Percentiles rank a stretch among this genome's conserved stretches.
phyloP scores from a whole-genome alignment of 345 rosid genomes.

The Dipteronia sinensis region DNA sequence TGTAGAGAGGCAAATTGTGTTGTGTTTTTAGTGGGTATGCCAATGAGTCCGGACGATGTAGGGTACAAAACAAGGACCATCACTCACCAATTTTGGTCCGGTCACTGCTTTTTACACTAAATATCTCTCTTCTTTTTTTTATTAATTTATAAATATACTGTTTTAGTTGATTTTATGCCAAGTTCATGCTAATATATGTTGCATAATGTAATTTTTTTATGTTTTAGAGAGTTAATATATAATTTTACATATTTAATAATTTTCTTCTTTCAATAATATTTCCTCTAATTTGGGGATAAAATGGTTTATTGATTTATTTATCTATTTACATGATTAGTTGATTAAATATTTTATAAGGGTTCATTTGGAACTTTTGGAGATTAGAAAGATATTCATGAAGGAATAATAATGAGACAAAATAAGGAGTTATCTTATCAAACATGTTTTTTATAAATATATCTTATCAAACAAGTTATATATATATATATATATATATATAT shows the following conservation, averaged over 20 bases:
- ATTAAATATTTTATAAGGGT: not conserved
- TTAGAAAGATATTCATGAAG: not conserved
- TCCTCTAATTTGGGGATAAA: no score
- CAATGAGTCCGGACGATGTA: slow-evolving; percentile 30
- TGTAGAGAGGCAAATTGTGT: not conserved
- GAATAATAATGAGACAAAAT: not conserved
- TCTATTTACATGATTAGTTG: not conserved
- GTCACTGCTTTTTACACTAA: not conserved
- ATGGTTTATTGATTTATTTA: no score
- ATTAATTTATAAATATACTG: no score
- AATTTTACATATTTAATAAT: not conserved
- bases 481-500: no score
- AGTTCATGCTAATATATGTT: no score
- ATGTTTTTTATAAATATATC: no score
- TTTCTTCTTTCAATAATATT: no score
- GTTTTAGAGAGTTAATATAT: no score
- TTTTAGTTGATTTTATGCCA: no score
- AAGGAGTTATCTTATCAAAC: no score
- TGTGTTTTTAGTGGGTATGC: not conserved
- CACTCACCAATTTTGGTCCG: not conserved
- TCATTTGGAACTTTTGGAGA: not conserved
- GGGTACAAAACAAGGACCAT: slow-evolving; percentile 19
- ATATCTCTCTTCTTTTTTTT: not conserved
- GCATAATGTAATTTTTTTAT: no score
- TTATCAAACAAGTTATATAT: no score